These are phyloP conservation scores for Pichia insulana DNA, from an alignment of 805 yeast genomes.

Conservation along the genomic window DNA sequence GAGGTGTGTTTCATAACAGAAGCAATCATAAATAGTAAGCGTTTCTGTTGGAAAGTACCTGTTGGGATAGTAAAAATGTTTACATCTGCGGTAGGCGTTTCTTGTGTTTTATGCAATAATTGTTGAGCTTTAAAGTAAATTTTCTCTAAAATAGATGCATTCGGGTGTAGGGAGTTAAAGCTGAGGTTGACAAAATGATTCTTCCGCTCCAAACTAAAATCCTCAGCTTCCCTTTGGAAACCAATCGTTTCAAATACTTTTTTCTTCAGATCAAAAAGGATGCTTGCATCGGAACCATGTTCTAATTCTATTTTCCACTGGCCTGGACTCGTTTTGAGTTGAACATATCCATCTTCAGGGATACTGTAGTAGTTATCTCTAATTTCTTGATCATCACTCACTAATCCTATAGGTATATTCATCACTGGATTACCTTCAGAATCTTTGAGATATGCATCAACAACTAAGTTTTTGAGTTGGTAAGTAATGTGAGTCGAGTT, in stretches of 20 bases:
- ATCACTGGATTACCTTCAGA: slow-evolving; percentile 39
- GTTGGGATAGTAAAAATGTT: slow-evolving; percentile 79
- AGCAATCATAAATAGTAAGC: slow-evolving; percentile 68
- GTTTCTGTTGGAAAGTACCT: slow-evolving; percentile 70
- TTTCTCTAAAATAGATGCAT: background rate
- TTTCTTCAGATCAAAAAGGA: slow-evolving; percentile 31
- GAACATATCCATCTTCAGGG: slow-evolving; percentile 60
- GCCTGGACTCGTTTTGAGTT: slow-evolving; percentile 69
- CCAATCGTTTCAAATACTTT: slow-evolving; percentile 25
- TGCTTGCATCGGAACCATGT: slow-evolving; percentile 31
- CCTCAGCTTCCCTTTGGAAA: too few relatives aligned
- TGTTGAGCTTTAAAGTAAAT: slow-evolving; percentile 1
- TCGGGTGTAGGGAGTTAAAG: too few relatives aligned
- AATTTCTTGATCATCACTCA: slow-evolving; percentile 17
- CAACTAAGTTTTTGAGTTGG: slow-evolving; percentile 42
- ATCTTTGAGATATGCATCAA: slow-evolving; percentile 60
- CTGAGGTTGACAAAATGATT: too few relatives aligned
- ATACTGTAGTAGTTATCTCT: slow-evolving; percentile 37
- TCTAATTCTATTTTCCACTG: slow-evolving; percentile 46
- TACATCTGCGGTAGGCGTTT: slow-evolving; percentile 46
- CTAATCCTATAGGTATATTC: slow-evolving; percentile 42
- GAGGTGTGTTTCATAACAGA: slow-evolving; percentile 63
- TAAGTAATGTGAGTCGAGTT: slow-evolving; percentile 31
- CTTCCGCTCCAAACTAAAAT: too few relatives aligned
- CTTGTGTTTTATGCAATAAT: background rate